These are phyloP conservation scores for Pseudodiploospora longispora DNA, from an alignment of 2,329 filamentous ascomycete genomes.

Conservation along the genomic window DNA sequence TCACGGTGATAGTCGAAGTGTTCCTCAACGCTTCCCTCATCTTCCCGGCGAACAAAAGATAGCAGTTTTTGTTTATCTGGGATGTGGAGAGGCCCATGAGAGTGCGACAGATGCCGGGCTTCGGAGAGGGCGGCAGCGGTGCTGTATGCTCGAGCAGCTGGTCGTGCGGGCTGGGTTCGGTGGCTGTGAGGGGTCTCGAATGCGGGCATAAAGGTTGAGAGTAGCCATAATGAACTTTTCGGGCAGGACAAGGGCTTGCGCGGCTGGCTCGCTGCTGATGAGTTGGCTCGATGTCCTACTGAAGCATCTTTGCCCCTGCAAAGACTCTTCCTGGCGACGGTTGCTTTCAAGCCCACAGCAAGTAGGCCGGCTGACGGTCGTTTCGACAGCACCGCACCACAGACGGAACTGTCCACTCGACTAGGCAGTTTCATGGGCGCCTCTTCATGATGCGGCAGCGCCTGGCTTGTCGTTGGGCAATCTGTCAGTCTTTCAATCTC, in stretches of 20 bases:
- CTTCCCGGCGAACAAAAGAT: constrained; percentile 42
- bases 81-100: constrained; percentile 4
- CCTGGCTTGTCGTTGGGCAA: constrained; percentile 2
- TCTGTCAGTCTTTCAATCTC: neutral
- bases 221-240: constrained; percentile 30
- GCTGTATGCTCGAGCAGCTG: constrained; percentile 16
- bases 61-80: constrained; percentile 39
- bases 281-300: constrained; percentile 10
- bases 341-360: constrained; percentile 6
- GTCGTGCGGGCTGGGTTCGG: constrained; percentile 2
- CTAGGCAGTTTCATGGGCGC: constrained; percentile 52
- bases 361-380: constrained; percentile 28
- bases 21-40: constrained; percentile 41
- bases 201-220: constrained; percentile 30
- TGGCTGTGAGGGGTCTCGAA: constrained; percentile 13
- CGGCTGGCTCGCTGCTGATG: constrained; percentile 1
- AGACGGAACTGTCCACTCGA: constrained; percentile 53
- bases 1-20: constrained; percentile 44
- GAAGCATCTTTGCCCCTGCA: constrained; percentile 14
- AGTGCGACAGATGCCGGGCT: constrained; percentile 8
- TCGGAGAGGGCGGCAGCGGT: constrained; percentile 14
- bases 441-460: constrained; percentile 36
- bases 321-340: constrained; percentile 17
- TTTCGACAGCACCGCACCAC: constrained; percentile 45
- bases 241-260: constrained; percentile 18